These are phyloP conservation scores for Diaporthe caulivora DNA, from an alignment of 2,329 filamentous ascomycete genomes.

Conservation along the genomic window DNA sequence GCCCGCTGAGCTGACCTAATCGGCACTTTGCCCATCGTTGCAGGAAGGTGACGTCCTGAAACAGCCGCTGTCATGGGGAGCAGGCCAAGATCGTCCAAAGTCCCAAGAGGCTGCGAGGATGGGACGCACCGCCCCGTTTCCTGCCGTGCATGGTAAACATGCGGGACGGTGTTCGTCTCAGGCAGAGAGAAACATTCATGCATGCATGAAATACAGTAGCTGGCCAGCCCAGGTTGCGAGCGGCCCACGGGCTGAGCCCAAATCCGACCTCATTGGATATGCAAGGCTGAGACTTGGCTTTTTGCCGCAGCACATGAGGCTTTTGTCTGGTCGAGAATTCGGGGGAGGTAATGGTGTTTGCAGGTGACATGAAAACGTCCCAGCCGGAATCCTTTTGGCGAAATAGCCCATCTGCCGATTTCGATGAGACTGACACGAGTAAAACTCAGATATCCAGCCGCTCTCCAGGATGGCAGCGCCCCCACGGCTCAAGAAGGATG, in stretches of 20 bases:
- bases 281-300: slow-evolving; percentile 37
- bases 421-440: slow-evolving; percentile 5
- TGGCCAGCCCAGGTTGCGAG: neutral
- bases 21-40: neutral
- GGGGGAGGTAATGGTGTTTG: neutral
- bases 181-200: slow-evolving; percentile 19
- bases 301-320: slow-evolving; percentile 7
- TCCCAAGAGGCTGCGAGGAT: slow-evolving; percentile 2
- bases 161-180: slow-evolving; percentile 36
- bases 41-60: slow-evolving; percentile 19
- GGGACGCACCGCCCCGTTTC: slow-evolving; percentile 14
- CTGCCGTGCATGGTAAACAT: slow-evolving; percentile 11
- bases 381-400: neutral
- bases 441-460: slow-evolving; percentile 19
- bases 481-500: neutral
- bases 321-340: neutral
- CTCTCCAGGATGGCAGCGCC: neutral
- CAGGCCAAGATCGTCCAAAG: slow-evolving; percentile 19
- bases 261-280: slow-evolving; percentile 25
- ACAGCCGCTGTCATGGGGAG: slow-evolving; percentile 29
- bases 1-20: slow-evolving; percentile 28
- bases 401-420: neutral
- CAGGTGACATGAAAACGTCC: neutral
- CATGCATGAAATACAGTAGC: neutral
- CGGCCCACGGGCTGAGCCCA: neutral